Percentiles rank a stretch among this genome's conserved stretches.
Evolutionary conservation across 1,284 basidiomycete species (phyloP).

Genomic region (Irpex sp.): DNA sequence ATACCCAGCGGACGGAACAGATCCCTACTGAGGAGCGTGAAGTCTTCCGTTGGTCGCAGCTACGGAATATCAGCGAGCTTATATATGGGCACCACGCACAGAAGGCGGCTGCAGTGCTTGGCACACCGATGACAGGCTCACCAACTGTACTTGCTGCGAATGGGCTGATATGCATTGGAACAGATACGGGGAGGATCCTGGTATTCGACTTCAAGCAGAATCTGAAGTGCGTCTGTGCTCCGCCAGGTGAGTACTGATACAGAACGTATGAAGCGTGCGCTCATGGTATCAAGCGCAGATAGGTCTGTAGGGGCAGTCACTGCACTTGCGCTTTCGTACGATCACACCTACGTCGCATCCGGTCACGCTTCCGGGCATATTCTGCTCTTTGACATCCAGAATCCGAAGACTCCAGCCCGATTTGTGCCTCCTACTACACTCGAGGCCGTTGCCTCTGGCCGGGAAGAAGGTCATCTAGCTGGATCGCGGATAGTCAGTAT

Average conservation of each 20-base stretch:
- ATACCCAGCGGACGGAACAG: slow-evolving; percentile 17
- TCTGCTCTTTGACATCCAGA: slow-evolving; percentile 81
- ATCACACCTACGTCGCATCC: slow-evolving; percentile 90
- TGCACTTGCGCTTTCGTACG: slow-evolving; percentile 86
- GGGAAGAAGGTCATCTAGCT: slow-evolving; percentile 88
- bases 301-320: slow-evolving; percentile 79
- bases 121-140: slow-evolving; percentile 49
- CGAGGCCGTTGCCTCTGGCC: slow-evolving; percentile 69
- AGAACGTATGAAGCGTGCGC: neutral
- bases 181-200: slow-evolving; percentile 70
- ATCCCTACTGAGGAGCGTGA: slow-evolving; percentile 40
- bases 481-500: slow-evolving; percentile 87
- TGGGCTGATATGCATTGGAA: slow-evolving; percentile 90
- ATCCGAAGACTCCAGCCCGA: slow-evolving; percentile 64
- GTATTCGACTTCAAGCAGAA: slow-evolving; percentile 93
- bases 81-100: slow-evolving; percentile 52
- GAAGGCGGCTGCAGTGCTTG: slow-evolving; percentile 63
- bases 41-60: slow-evolving; percentile 77
- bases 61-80: slow-evolving; percentile 56
- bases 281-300: slow-evolving; percentile 32
- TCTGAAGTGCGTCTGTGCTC: slow-evolving; percentile 73
- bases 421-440: slow-evolving; percentile 72
- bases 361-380: slow-evolving; percentile 88
- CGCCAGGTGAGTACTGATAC: slow-evolving; percentile 47
- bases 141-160: slow-evolving; percentile 85